Evolutionary conservation across 345 rosid genomes (phyloP).

Genomic region (Sisymbrium irio): DNA sequence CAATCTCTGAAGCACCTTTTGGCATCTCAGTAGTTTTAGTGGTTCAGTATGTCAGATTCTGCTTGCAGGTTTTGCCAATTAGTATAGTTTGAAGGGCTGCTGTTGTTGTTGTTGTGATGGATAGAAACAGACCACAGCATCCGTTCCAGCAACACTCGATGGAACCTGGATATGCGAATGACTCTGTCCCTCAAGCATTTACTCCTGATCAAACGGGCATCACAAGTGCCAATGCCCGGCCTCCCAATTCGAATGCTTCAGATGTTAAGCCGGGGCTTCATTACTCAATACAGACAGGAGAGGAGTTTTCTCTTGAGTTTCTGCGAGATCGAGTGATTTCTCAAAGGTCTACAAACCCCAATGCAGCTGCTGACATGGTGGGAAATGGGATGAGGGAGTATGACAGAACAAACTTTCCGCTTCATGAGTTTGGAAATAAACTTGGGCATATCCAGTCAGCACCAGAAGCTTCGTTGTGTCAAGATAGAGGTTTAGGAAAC

Average conservation of each 20-base stretch:
- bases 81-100: slow-evolving; percentile 13
- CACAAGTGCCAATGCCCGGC: slow-evolving; percentile 36
- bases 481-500: slow-evolving; percentile 39
- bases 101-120: slow-evolving; percentile 39
- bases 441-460: slow-evolving; percentile 49
- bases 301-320: slow-evolving; percentile 90
- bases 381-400: slow-evolving; percentile 39
- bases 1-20: slow-evolving; percentile 26
- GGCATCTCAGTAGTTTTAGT: slow-evolving; percentile 8
- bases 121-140: slow-evolving; percentile 44
- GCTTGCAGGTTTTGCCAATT: neutral
- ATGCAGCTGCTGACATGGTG: slow-evolving; percentile 41
- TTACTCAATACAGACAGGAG: slow-evolving; percentile 86
- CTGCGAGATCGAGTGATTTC: slow-evolving; percentile 75
- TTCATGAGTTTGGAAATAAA: slow-evolving; percentile 41
- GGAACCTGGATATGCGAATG: slow-evolving; percentile 60
- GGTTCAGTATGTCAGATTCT: slow-evolving; percentile 20
- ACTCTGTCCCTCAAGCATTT: slow-evolving; percentile 48
- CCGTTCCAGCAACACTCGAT: slow-evolving; percentile 39
- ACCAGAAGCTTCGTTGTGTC: slow-evolving; percentile 42
- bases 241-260: slow-evolving; percentile 43
- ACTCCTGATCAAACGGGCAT: slow-evolving; percentile 37
- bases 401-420: slow-evolving; percentile 45
- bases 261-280: slow-evolving; percentile 72
- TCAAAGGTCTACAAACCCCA: slow-evolving; percentile 48